These are phyloP conservation scores for Mucor plumbeus DNA, from an alignment of 371 early-diverging fungal species.

Conservation along the genomic window DNA sequence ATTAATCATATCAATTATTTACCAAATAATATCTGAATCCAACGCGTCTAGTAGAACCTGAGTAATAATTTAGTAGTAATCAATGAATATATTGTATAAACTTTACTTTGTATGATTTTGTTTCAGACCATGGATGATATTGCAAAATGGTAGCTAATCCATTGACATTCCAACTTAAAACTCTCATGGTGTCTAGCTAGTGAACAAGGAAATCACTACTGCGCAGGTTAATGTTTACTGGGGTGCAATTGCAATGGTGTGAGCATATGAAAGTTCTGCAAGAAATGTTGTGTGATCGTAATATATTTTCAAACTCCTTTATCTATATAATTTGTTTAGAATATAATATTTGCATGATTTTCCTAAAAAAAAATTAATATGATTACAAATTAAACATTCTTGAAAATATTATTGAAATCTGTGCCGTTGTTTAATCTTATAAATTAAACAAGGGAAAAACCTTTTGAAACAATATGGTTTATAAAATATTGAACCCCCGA, in stretches of 20 bases:
- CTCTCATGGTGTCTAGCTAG: slow-evolving; percentile 45
- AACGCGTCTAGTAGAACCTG: slow-evolving; percentile 63
- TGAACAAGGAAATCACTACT: background rate
- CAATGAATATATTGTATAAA: background rate
- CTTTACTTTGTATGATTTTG: slow-evolving; percentile 62
- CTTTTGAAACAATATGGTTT: too few relatives aligned
- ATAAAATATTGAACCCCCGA: too few relatives aligned
- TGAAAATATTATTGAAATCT: too few relatives aligned
- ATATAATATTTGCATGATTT: too few relatives aligned
- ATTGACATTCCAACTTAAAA: slow-evolving; percentile 74
- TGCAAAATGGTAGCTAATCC: slow-evolving; percentile 62
- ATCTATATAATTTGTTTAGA: too few relatives aligned
- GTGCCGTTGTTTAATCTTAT: too few relatives aligned
- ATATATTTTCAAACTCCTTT: too few relatives aligned
- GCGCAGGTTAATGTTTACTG: background rate
- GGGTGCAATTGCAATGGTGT: background rate
- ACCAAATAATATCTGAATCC: slow-evolving; percentile 76
- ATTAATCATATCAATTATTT: slow-evolving; percentile 1
- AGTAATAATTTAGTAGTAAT: background rate
- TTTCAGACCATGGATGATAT: slow-evolving; percentile 62
- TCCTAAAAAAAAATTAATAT: too few relatives aligned
- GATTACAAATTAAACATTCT: too few relatives aligned
- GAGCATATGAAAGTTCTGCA: background rate
- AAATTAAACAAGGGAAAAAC: too few relatives aligned
- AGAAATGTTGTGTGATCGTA: background rate